Percentiles rank a stretch among this genome's conserved stretches.
phyloP scores from a whole-genome alignment of 2,329 filamentous ascomycete genomes.

The Colletotrichum liaoningense region DNA sequence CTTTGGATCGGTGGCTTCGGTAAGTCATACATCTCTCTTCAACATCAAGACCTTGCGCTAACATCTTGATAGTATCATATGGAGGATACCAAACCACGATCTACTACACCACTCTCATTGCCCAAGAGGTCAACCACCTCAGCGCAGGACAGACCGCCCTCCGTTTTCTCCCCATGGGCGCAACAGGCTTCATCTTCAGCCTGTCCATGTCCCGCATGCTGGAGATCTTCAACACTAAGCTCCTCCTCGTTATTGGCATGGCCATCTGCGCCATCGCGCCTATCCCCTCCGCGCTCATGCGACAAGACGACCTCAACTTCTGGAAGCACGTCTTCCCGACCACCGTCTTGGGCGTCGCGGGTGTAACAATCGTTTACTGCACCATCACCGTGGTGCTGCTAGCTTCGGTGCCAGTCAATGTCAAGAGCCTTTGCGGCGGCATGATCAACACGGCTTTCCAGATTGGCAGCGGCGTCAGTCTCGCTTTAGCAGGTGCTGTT shows the following conservation, averaged over 20 bases:
- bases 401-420: slow-evolving; percentile 27
- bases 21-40: background rate
- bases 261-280: slow-evolving; percentile 26
- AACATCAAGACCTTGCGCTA: background rate
- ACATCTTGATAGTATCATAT: slow-evolving; percentile 20
- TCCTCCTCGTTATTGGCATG: slow-evolving; percentile 19
- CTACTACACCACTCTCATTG: slow-evolving; percentile 32
- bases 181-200: slow-evolving; percentile 28
- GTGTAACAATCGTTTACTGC: slow-evolving; percentile 30
- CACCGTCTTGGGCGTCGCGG: slow-evolving; percentile 25
- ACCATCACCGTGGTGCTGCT: slow-evolving; percentile 32
- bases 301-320: slow-evolving; percentile 23
- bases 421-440: slow-evolving; percentile 32
- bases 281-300: slow-evolving; percentile 23
- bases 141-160: slow-evolving; percentile 27
- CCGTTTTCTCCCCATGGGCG: slow-evolving; percentile 27
- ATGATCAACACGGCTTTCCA: slow-evolving; percentile 33
- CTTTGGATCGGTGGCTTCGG: slow-evolving; percentile 56
- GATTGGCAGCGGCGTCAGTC: slow-evolving; percentile 26
- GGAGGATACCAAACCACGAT: slow-evolving; percentile 29
- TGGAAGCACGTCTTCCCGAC: slow-evolving; percentile 32
- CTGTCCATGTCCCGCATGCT: slow-evolving; percentile 33
- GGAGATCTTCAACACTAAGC: slow-evolving; percentile 26
- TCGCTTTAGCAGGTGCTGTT: slow-evolving; percentile 18
- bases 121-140: slow-evolving; percentile 28